These are phyloP conservation scores for Climacium dendroides DNA, from an alignment of 225 moss, liverwort and hornwort species.

Conservation along the genomic window DNA sequence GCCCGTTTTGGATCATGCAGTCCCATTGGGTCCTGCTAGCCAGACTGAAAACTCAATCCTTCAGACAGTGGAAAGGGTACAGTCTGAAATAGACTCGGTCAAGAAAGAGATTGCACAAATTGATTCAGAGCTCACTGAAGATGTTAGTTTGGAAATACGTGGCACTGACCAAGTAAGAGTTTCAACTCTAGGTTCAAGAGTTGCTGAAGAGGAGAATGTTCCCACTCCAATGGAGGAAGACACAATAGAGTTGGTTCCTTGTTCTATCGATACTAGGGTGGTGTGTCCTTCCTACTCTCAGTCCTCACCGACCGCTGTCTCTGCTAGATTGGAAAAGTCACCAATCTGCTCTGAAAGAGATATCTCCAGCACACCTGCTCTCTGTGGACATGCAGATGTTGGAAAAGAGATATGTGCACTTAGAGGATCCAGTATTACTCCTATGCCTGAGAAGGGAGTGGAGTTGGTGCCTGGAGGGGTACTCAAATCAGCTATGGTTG, in stretches of 20 bases:
- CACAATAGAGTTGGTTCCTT: not conserved
- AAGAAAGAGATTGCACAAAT: conserved; percentile 23
- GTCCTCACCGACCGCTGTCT: not conserved
- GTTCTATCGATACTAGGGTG: not conserved
- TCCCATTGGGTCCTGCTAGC: not conserved
- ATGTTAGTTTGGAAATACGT: not conserved
- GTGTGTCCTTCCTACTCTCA: not conserved
- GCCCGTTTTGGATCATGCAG: not conserved
- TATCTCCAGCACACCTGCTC: not conserved
- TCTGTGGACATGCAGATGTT: not conserved
- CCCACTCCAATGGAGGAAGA: conserved; percentile 25
- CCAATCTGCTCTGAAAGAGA: not conserved
- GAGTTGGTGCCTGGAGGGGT: not conserved
- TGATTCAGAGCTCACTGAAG: not conserved
- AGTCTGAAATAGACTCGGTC: conserved; percentile 19
- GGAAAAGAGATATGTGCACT: not conserved
- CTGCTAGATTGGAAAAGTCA: not conserved
- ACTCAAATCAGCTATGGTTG: not conserved
- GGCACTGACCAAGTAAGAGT: not conserved
- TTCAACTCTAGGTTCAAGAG: not conserved
- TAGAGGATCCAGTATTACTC: not conserved
- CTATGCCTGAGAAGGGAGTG: not conserved
- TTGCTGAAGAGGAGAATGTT: not conserved
- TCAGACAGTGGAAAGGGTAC: conserved; percentile 12
- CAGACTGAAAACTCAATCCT: conserved; percentile 11